Evolutionary conservation across 768 basidiomycete species (phyloP).

Genomic region (Lyophyllum decastes): DNA sequence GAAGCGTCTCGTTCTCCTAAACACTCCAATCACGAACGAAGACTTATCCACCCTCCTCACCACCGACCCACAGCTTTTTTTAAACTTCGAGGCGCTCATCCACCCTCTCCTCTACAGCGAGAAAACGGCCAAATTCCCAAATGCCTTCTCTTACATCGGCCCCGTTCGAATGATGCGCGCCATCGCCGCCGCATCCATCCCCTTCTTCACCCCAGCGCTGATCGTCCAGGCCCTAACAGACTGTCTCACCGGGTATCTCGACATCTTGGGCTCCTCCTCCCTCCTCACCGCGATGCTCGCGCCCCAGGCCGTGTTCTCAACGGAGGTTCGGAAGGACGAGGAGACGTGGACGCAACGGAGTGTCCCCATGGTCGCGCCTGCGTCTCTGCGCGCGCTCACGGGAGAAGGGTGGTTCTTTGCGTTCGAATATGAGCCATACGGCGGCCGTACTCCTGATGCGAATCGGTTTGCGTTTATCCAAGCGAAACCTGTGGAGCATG

Average conservation of each 20-base stretch:
- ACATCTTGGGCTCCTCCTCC: not conserved
- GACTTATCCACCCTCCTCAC: slow-evolving; percentile 23
- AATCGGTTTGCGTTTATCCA: not conserved
- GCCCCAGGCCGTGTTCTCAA: slow-evolving; percentile 16
- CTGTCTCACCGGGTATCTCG: not conserved
- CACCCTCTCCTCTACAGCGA: slow-evolving; percentile 25
- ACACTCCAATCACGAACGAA: slow-evolving; percentile 21
- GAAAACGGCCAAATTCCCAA: slow-evolving; percentile 14
- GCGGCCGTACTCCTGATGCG: not conserved
- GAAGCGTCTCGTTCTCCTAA: slow-evolving; percentile 25
- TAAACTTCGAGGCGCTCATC: slow-evolving; percentile 25
- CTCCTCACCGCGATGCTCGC: slow-evolving; percentile 6
- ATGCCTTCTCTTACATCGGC: slow-evolving; percentile 19
- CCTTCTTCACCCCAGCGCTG: slow-evolving; percentile 26
- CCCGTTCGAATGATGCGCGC: not conserved
- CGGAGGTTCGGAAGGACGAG: slow-evolving; percentile 11
- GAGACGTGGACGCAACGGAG: slow-evolving; percentile 19
- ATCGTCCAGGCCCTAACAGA: slow-evolving; percentile 25
- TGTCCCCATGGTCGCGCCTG: slow-evolving; percentile 15
- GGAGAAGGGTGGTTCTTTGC: slow-evolving; percentile 22
- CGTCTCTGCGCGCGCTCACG: not conserved
- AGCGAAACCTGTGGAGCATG: not conserved
- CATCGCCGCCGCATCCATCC: slow-evolving; percentile 15
- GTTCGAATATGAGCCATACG: not conserved
- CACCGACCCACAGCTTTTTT: slow-evolving; percentile 26